Evolutionary conservation across 257 asterid genomes (phyloP), one percentile per base, ranked within the genome.

Genomic region (Ajuga chamaepitys): DNA sequence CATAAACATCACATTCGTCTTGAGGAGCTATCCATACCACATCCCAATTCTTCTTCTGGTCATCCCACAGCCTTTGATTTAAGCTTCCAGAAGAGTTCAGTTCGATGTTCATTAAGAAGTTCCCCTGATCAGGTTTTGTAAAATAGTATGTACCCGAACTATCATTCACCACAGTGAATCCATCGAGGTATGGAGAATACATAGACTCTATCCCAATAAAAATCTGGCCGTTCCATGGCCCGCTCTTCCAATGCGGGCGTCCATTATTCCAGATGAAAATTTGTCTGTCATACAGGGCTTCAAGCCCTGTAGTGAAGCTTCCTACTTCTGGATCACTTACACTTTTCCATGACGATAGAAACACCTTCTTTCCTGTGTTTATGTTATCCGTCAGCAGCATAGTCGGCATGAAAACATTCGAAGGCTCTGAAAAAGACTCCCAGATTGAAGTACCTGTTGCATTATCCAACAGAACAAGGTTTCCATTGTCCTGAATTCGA

Each of bases 341-440:
- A 18, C 64, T 75, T 52, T 44, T 75, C 86, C 91, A 82, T 2
- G 91, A 56, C 7, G 81, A 73, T 4, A 75, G 4, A 1, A 34
- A 24, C 38, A 85, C 80, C 62, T 69, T 77, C 8, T 28, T 20
- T 1, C 77, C 80, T 1, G 86, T 82, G 21, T 26, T 69, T 13
- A 12, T 52, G 74, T 76, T 25, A 71, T 82, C 81, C 47, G 28
- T 59, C 0, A 85, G 20, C 56, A 38, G 71, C 83, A 75, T 59
- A 1, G 63, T 54, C 8, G 88, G 84, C 13, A 80, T 7, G 72
- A 76, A 74, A 40, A 62, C 69, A 42, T 74, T 1, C 0, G 85
- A 60, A 4, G 88, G 86, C 0, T 69, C 64, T 2, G 71, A 66
- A 37, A 85, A 85, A 13, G 82, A 58, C 25, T 82, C 83, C 86